Evolutionary conservation across 352 stramenopile species (phyloP).

Genomic region (Peronospora destructor): DNA sequence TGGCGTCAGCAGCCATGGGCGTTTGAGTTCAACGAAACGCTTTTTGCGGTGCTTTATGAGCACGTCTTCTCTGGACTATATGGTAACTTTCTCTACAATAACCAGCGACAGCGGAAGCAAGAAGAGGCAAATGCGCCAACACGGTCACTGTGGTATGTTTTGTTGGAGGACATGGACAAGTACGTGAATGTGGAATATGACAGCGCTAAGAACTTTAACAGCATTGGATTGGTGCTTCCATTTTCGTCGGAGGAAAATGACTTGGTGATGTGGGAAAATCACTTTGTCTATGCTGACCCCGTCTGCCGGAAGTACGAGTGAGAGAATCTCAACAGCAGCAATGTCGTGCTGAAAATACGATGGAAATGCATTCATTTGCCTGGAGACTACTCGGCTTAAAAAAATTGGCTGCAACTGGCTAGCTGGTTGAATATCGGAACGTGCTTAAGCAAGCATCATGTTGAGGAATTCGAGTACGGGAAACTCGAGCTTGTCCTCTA

Average conservation of each 20-base stretch:
- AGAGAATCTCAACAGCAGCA: slow-evolving; percentile 6
- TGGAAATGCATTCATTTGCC: not conserved
- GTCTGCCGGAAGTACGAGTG: slow-evolving; percentile 80
- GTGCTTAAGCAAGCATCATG: slow-evolving; percentile 48
- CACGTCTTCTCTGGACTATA: slow-evolving; percentile 95
- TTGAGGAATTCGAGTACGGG: slow-evolving; percentile 57
- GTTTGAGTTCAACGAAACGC: slow-evolving; percentile 97
- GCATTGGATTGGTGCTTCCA: slow-evolving; percentile 65
- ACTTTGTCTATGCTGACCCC: slow-evolving; percentile 76
- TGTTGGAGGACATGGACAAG: slow-evolving; percentile 56
- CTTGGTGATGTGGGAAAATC: slow-evolving; percentile 75
- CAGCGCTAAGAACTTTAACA: slow-evolving; percentile 80
- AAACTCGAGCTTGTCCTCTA: slow-evolving; percentile 43
- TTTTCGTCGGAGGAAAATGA: slow-evolving; percentile 82
- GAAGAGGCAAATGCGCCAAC: slow-evolving; percentile 55
- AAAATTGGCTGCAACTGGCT: not conserved
- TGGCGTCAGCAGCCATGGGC: slow-evolving; percentile 92
- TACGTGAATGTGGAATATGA: slow-evolving; percentile 83
- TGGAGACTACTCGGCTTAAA: not conserved
- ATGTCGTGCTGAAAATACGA: not conserved
- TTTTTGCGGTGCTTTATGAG: slow-evolving; percentile 91
- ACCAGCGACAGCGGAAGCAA: slow-evolving; percentile 74
- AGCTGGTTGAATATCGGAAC: not conserved
- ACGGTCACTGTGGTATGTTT: slow-evolving; percentile 59
- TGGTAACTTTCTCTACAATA: slow-evolving; percentile 97